Base-by-base conservation (phyloP, 139 green algal species). In the Limnomonas spitsbergensis region DNA sequence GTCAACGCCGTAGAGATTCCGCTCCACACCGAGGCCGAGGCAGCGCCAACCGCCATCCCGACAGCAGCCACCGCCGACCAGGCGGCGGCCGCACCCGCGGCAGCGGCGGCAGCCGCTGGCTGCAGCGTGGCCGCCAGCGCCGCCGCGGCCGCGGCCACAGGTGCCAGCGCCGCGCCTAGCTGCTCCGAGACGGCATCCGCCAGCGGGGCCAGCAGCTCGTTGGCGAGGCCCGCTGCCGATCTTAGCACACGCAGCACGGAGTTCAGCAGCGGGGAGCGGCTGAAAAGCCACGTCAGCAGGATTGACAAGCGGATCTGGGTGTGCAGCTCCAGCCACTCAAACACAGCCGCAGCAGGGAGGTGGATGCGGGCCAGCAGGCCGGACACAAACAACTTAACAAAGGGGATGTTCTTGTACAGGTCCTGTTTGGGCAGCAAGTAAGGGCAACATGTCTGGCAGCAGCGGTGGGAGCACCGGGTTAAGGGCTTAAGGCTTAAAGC, bases 251-350 rank as follows among this genome's bases (percentile, higher is more conserved):
- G 77, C 66, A 94, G 69, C 34, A 92, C 68, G 26, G 82, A 77
- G 40, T 90, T 54, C 61, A 94, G 79, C 20, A 94, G 75, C 24
- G 88, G 81, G 29, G 82, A 90, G 82, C 94, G 92, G 72, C 85
- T 89, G 85, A 95, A 91, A 24, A 97, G 78, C 82, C 94, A 97
- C 7, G 92, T 95, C 7, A 93, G 84, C 69, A 97, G 85, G 73
- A 97, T 93, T 75, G 90, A 95, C 53, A 97, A 77, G 29, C 87
- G 14, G 42, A 92, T 74, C 81, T 90, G 86, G 1, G 89, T 87
- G 81, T 95, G 91, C 35, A 74, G 53, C 76, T 97, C 92, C 68
- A 97, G 90, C 92, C 92, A 97, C 27, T 92, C 80, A 35, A 93
- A 85, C 24, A 95, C 53, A 34, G 83, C 75, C 0, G 76, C 37